Conservation (phyloP, 805 yeast genomes). For the Priceomyces carsonii region DNA sequence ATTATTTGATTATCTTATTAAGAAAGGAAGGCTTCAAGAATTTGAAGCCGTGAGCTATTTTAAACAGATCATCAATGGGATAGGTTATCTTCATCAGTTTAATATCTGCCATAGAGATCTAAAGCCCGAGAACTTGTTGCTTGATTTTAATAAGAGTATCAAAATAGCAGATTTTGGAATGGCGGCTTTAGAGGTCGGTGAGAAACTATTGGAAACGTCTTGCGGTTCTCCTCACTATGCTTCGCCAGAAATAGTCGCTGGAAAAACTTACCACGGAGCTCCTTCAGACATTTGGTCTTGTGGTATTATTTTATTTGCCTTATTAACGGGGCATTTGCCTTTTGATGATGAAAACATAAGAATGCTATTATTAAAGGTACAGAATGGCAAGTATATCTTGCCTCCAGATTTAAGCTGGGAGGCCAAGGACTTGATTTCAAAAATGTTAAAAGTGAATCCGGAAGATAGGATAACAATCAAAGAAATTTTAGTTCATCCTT, state of each 20-base stretch:
- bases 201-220: slow-evolving; percentile 70
- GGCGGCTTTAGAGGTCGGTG: slow-evolving; percentile 81
- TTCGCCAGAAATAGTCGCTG: slow-evolving; percentile 83
- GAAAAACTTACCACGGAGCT: slow-evolving; percentile 76
- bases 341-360: slow-evolving; percentile 82
- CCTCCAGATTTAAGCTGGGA: slow-evolving; percentile 62
- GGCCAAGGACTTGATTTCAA: slow-evolving; percentile 65
- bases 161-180: slow-evolving; percentile 87
- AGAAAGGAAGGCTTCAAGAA: slow-evolving; percentile 69
- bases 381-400: slow-evolving; percentile 73
- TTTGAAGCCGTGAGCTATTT: slow-evolving; percentile 75
- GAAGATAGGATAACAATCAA: slow-evolving; percentile 67
- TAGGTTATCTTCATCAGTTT: slow-evolving; percentile 76
- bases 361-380: slow-evolving; percentile 69
- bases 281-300: slow-evolving; percentile 90
- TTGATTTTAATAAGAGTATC: slow-evolving; percentile 66
- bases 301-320: slow-evolving; percentile 78
- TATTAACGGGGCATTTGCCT: slow-evolving; percentile 78
- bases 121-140: slow-evolving; percentile 75
- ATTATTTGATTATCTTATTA: slow-evolving; percentile 71
- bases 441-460: slow-evolving; percentile 73
- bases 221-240: slow-evolving; percentile 92
- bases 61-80: slow-evolving; percentile 75
- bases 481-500: slow-evolving; percentile 60
- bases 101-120: slow-evolving; percentile 82